phyloP scores from a whole-genome alignment of 257 asterid species.

The Solanum clarkiae region DNA sequence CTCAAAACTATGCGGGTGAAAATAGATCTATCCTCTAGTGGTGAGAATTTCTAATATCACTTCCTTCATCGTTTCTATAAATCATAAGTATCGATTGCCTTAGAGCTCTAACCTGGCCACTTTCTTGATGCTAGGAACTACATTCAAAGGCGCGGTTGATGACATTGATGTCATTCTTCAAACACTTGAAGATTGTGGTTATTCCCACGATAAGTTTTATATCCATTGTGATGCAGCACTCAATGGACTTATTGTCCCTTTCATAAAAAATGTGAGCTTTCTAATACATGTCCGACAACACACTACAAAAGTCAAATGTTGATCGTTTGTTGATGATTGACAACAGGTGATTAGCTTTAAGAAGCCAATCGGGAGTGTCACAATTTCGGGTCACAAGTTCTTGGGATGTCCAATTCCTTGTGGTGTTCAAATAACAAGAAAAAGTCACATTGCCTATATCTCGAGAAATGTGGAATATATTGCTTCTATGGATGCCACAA shows the following conservation, averaged over 20 bases:
- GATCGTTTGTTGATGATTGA: neutral
- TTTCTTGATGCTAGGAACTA: slow-evolving; percentile 13
- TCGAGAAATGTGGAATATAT: slow-evolving; percentile 7
- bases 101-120: neutral
- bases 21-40: too few relatives aligned
- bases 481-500: slow-evolving; percentile 10
- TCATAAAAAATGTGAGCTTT: slow-evolving; percentile 1
- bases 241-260: slow-evolving; percentile 14
- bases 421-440: slow-evolving; percentile 16
- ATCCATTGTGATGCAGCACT: slow-evolving; percentile 30
- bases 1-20: too few relatives aligned
- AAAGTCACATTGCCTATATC: neutral
- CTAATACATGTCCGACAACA: neutral
- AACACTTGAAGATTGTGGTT: slow-evolving; percentile 6
- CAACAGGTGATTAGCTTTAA: neutral
- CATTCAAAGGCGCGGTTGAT: slow-evolving; percentile 26
- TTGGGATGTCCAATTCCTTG: slow-evolving; percentile 1
- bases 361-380: slow-evolving; percentile 18
- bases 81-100: neutral
- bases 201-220: slow-evolving; percentile 9
- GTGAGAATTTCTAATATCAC: too few relatives aligned
- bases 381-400: slow-evolving; percentile 16
- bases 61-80: too few relatives aligned
- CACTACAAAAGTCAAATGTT: neutral
- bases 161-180: slow-evolving; percentile 13